Percentiles rank a stretch among this genome's conserved stretches.
phyloP scores from a whole-genome alignment of 371 early-diverging fungal species.

The Fennellomyces sp. region DNA sequence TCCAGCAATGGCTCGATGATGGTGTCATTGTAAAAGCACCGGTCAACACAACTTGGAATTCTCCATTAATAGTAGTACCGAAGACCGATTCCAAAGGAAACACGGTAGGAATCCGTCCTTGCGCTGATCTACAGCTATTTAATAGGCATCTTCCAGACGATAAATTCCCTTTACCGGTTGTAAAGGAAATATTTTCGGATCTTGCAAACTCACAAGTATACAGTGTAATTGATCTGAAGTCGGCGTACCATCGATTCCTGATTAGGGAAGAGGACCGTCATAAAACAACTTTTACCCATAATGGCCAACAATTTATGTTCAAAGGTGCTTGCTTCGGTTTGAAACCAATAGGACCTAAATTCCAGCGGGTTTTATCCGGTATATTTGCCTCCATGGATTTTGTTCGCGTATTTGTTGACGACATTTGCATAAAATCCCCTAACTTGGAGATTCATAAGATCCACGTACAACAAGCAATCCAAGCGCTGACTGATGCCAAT shows the following conservation, averaged over 20 bases:
- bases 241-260: slow-evolving; percentile 1
- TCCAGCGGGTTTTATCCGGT: not conserved
- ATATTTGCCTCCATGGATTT: not conserved
- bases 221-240: not conserved
- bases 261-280: not conserved
- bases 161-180: not conserved
- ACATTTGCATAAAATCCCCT: slow-evolving; percentile 5
- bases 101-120: not conserved
- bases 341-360: not conserved
- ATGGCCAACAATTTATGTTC: not conserved
- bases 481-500: slow-evolving; percentile 10
- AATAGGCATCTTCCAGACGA: not conserved
- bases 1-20: slow-evolving; percentile 1
- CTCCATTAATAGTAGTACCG: slow-evolving; percentile 17
- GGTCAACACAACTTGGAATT: slow-evolving; percentile 16
- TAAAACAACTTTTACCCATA: slow-evolving; percentile 2
- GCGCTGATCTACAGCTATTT: not conserved
- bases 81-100: not conserved
- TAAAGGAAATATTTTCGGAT: not conserved
- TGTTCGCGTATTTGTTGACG: slow-evolving; percentile 8
- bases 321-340: not conserved
- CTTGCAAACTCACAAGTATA: not conserved
- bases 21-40: slow-evolving; percentile 7
- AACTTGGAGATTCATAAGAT: slow-evolving; percentile 7
- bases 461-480: slow-evolving; percentile 11